phyloP scores from a whole-genome alignment of 2,329 filamentous ascomycete species.

The Uncinocarpus reesii region DNA sequence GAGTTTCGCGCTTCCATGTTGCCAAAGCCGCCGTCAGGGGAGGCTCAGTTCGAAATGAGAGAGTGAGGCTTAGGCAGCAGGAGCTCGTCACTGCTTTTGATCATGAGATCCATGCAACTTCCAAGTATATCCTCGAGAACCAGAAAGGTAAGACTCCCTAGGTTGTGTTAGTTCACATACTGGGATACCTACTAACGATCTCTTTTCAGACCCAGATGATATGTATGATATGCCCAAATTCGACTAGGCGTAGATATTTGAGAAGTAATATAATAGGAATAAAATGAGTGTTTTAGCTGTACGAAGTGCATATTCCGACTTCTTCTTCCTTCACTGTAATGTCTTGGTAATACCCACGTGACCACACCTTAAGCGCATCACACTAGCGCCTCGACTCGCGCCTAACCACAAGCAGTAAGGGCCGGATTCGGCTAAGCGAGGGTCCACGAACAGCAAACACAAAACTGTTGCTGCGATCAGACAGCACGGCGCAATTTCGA shows the following conservation, averaged over 20 bases:
- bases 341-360: conserved; percentile 2
- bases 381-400: not conserved
- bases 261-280: too few species aligned
- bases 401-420: conserved; percentile 5
- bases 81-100: conserved; percentile 42
- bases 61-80: conserved; percentile 38
- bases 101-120: conserved; percentile 40
- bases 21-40: conserved; percentile 45
- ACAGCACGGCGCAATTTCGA: conserved; percentile 11
- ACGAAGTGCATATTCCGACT: too few species aligned
- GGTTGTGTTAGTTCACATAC: too few species aligned
- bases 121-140: conserved; percentile 43
- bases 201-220: conserved; percentile 40
- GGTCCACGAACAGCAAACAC: conserved; percentile 14
- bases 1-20: conserved; percentile 51
- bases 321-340: too few species aligned
- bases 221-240: conserved; percentile 44
- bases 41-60: conserved; percentile 40
- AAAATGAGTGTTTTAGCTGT: too few species aligned
- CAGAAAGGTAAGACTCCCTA: conserved; percentile 47
- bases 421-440: conserved; percentile 15
- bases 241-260: too few species aligned
- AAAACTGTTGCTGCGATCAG: conserved; percentile 9
- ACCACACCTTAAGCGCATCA: not conserved
- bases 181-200: not conserved